Evolutionary conservation across 2,329 filamentous ascomycete species (phyloP).

Genomic region (Corinectria fuckeliana): DNA sequence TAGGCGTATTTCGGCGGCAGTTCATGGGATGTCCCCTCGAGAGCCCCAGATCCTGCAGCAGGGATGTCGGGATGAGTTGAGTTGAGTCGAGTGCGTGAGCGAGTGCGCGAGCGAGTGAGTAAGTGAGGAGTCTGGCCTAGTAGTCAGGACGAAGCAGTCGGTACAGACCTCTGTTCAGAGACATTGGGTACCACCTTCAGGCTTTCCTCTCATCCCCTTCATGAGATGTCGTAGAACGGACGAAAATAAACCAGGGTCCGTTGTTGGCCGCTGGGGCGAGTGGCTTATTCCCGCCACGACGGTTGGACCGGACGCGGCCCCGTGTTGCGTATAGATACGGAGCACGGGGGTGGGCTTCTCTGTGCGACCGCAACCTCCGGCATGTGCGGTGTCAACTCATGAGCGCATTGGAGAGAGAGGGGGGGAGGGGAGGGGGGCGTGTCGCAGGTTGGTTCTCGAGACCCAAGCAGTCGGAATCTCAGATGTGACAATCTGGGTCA

Average conservation of each 20-base stretch:
- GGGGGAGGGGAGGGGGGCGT: not conserved
- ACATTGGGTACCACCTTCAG: constrained; percentile 1
- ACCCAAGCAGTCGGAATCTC: constrained; percentile 36
- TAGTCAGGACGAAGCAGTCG: no score
- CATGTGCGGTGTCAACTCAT: constrained; percentile 30
- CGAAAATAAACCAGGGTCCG: constrained; percentile 35
- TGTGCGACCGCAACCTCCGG: constrained; percentile 30
- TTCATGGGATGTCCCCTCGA: not conserved
- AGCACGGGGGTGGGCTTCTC: not conserved
- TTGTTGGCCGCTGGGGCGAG: constrained; percentile 36
- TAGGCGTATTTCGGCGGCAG: not conserved
- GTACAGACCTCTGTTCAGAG: not conserved
- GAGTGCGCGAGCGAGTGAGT: not conserved
- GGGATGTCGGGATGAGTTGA: not conserved
- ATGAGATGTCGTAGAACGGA: constrained; percentile 20
- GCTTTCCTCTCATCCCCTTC: not conserved
- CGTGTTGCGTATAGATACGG: constrained; percentile 1
- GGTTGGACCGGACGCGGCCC: constrained; percentile 27
- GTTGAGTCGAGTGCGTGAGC: not conserved
- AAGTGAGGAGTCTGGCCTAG: no score
- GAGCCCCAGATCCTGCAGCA: not conserved
- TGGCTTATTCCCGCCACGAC: constrained; percentile 22
- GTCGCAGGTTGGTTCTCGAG: constrained; percentile 25
- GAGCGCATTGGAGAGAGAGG: not conserved
- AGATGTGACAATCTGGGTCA: constrained; percentile 33